Conservation (phyloP, 768 basidiomycete species). For the Tremella mesenterica region DNA sequence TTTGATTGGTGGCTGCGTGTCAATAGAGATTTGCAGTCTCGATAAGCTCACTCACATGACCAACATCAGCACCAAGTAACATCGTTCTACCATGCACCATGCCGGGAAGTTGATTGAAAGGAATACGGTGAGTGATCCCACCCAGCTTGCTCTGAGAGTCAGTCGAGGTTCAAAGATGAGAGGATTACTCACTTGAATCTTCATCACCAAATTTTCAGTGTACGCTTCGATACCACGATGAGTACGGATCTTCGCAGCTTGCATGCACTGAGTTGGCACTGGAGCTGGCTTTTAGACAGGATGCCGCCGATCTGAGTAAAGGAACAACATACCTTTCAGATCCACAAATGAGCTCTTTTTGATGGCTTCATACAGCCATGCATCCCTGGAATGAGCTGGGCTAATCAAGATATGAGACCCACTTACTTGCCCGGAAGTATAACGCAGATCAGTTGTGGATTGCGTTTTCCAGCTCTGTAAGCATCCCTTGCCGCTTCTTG, state of each 20-base stretch:
- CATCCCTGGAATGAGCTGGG: slow-evolving; percentile 21
- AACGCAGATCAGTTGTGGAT: slow-evolving; percentile 39
- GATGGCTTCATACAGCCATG: slow-evolving; percentile 41
- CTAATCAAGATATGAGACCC: neutral
- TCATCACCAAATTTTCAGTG: slow-evolving; percentile 39
- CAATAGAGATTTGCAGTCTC: slow-evolving; percentile 4
- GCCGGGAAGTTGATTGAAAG: slow-evolving; percentile 27
- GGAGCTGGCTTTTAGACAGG: slow-evolving; percentile 16
- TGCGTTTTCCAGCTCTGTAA: slow-evolving; percentile 20
- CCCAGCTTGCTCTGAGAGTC: slow-evolving; percentile 37
- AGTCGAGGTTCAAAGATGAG: neutral
- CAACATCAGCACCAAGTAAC: slow-evolving; percentile 43
- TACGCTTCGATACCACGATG: slow-evolving; percentile 35
- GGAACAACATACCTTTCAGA: slow-evolving; percentile 23
- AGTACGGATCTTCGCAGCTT: slow-evolving; percentile 35
- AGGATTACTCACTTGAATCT: slow-evolving; percentile 30
- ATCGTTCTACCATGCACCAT: slow-evolving; percentile 38
- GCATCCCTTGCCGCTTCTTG: slow-evolving; percentile 30
- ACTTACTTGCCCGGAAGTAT: slow-evolving; percentile 37
- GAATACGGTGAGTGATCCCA: slow-evolving; percentile 38
- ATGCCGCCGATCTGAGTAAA: neutral
- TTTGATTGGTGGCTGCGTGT: slow-evolving; percentile 31
- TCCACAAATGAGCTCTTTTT: slow-evolving; percentile 34
- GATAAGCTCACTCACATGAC: slow-evolving; percentile 11
- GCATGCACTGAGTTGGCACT: slow-evolving; percentile 43